Evolutionary conservation across 1,139 yeast genomes (phyloP).

Genomic region (Geotrichum siamense): DNA sequence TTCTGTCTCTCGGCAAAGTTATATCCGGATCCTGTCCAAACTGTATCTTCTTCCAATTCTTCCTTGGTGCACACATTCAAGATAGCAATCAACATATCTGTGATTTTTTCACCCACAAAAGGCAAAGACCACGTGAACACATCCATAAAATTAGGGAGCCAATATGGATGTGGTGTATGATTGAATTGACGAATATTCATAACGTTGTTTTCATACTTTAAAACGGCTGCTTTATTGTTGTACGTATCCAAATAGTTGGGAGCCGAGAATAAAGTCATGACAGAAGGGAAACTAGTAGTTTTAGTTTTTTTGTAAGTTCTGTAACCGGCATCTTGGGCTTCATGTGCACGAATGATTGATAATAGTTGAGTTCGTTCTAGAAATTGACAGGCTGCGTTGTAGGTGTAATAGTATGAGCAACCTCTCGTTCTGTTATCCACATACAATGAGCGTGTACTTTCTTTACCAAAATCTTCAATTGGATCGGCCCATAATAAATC

Average conservation of each 20-base stretch:
- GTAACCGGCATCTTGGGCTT: slow-evolving; percentile 97
- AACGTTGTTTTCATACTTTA: slow-evolving; percentile 80
- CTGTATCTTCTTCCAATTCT: slow-evolving; percentile 74
- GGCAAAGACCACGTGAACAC: slow-evolving; percentile 97
- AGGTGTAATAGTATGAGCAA: slow-evolving; percentile 86
- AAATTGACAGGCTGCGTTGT: slow-evolving; percentile 75
- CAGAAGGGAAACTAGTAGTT: slow-evolving; percentile 85
- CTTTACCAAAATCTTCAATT: slow-evolving; percentile 76
- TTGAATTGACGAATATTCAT: slow-evolving; percentile 96
- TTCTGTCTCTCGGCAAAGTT: neutral
- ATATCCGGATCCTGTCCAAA: slow-evolving; percentile 7
- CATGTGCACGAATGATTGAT: slow-evolving; percentile 89
- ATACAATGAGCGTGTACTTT: slow-evolving; percentile 50
- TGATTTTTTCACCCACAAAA: slow-evolving; percentile 91
- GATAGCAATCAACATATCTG: slow-evolving; percentile 87
- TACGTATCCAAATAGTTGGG: slow-evolving; percentile 92
- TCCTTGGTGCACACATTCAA: slow-evolving; percentile 93
- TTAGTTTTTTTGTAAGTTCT: slow-evolving; percentile 86
- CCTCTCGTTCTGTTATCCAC: slow-evolving; percentile 76
- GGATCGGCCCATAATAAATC: slow-evolving; percentile 98
- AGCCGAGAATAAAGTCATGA: slow-evolving; percentile 89
- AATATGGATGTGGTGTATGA: slow-evolving; percentile 90
- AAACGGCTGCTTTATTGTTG: slow-evolving; percentile 92
- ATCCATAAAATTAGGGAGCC: slow-evolving; percentile 96
- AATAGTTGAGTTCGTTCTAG: slow-evolving; percentile 71